A percentile compares a stretch with the other conserved stretches of the same genome.
phyloP scores from a whole-genome alignment of 2,329 filamentous ascomycete species.

The Immersiporthe knoxdaviesiana region DNA sequence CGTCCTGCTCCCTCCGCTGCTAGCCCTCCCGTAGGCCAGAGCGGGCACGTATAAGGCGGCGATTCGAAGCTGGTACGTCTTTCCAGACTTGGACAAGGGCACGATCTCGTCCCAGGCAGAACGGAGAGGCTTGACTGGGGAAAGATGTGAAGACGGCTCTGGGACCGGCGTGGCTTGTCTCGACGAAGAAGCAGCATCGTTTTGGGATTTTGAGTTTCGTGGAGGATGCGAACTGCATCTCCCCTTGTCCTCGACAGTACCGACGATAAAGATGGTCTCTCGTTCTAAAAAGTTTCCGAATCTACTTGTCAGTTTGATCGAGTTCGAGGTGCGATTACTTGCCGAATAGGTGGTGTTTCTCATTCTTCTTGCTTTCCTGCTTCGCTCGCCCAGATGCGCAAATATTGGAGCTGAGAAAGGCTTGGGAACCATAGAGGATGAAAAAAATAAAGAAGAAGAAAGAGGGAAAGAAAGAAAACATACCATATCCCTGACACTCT shows the following conservation, averaged over 20 bases:
- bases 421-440: neutral
- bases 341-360: too few species aligned
- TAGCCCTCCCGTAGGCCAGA: constrained; percentile 38
- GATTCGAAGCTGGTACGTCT: constrained; percentile 46
- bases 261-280: constrained; percentile 66
- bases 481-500: constrained; percentile 64
- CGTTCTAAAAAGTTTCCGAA: constrained; percentile 33
- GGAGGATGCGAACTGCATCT: constrained; percentile 61
- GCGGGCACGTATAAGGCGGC: constrained; percentile 51
- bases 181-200: constrained; percentile 34
- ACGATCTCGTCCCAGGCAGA: constrained; percentile 57
- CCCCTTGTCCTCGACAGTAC: constrained; percentile 57
- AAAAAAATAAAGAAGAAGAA: neutral
- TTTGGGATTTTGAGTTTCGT: constrained; percentile 47
- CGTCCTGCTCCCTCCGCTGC: constrained; percentile 34
- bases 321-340: neutral
- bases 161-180: constrained; percentile 30
- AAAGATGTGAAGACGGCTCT: constrained; percentile 37
- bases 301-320: neutral
- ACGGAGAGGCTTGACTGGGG: constrained; percentile 46
- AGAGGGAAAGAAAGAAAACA: neutral
- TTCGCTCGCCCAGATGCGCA: neutral
- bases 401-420: neutral
- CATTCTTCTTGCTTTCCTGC: neutral
- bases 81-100: constrained; percentile 43